These are phyloP conservation scores for Rehmannia glutinosa DNA, from an alignment of 257 asterid genomes.

Conservation along the genomic window DNA sequence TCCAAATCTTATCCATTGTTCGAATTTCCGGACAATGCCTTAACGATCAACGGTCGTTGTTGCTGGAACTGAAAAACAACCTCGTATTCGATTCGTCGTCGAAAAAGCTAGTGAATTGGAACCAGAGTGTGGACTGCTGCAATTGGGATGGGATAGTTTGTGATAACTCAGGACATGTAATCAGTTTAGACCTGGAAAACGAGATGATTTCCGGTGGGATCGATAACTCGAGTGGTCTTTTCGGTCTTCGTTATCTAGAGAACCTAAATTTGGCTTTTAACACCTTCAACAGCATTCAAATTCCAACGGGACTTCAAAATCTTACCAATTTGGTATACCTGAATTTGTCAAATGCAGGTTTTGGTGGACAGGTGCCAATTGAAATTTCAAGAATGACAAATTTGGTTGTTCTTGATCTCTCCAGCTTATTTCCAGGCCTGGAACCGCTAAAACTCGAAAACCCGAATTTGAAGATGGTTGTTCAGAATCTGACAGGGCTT, in stretches of 20 bases:
- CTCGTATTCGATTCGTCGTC: constrained; percentile 24
- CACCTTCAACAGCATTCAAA: constrained; percentile 16
- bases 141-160: constrained; percentile 52
- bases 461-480: constrained; percentile 39
- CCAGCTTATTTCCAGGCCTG: constrained; percentile 10
- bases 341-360: constrained; percentile 52
- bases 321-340: constrained; percentile 37
- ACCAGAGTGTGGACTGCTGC: constrained; percentile 45
- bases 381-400: constrained; percentile 33
- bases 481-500: constrained; percentile 33
- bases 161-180: constrained; percentile 45
- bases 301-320: constrained; percentile 38
- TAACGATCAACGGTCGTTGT: constrained; percentile 31
- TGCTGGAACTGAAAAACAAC: constrained; percentile 38
- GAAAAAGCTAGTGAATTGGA: constrained; percentile 37
- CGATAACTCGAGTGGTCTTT: constrained; percentile 35
- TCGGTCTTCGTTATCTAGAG: constrained; percentile 31
- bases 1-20: constrained; percentile 8
- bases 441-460: constrained; percentile 34
- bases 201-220: constrained; percentile 33
- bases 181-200: constrained; percentile 32
- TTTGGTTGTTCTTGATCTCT: constrained; percentile 43
- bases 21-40: constrained; percentile 38
- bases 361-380: constrained; percentile 41
- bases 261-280: constrained; percentile 50